These are phyloP conservation scores for Biscogniauxia mediterranea DNA, from an alignment of 2,329 filamentous ascomycete species.

Conservation along the genomic window DNA sequence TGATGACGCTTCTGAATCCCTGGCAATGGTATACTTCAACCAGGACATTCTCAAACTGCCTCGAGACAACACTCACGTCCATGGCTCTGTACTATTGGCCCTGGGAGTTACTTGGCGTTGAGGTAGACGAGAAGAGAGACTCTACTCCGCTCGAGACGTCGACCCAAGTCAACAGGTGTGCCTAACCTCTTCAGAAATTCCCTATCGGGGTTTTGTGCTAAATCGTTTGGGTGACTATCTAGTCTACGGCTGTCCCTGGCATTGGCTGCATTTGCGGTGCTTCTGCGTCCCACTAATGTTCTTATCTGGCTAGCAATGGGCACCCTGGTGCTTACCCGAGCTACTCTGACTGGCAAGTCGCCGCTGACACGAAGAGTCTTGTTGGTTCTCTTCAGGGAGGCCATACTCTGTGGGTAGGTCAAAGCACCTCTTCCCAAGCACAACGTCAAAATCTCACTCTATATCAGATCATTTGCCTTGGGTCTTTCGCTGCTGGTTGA, in stretches of 20 bases:
- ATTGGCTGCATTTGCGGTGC: conserved; percentile 76
- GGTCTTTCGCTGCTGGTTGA: conserved; percentile 66
- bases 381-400: conserved; percentile 60
- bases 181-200: not conserved
- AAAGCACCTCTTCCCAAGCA: not conserved
- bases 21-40: conserved; percentile 98
- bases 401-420: conserved; percentile 56
- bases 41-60: conserved; percentile 87
- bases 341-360: conserved; percentile 40
- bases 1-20: conserved; percentile 70
- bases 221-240: conserved; percentile 1
- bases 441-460: conserved; percentile 7
- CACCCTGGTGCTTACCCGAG: conserved; percentile 47
- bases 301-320: conserved; percentile 77
- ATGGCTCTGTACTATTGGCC: conserved; percentile 82
- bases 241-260: conserved; percentile 64
- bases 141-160: conserved; percentile 30
- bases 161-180: conserved; percentile 33
- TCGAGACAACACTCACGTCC: conserved; percentile 86
- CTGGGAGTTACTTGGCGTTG: conserved; percentile 64
- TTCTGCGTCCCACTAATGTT: conserved; percentile 85
- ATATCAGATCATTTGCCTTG: conserved; percentile 50
- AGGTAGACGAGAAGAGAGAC: conserved; percentile 39
- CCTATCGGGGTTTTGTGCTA: conserved; percentile 9
- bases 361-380: conserved; percentile 44